Evolutionary conservation across 2,329 filamentous ascomycete species (phyloP).

Genomic region (Neurospora sp.): DNA sequence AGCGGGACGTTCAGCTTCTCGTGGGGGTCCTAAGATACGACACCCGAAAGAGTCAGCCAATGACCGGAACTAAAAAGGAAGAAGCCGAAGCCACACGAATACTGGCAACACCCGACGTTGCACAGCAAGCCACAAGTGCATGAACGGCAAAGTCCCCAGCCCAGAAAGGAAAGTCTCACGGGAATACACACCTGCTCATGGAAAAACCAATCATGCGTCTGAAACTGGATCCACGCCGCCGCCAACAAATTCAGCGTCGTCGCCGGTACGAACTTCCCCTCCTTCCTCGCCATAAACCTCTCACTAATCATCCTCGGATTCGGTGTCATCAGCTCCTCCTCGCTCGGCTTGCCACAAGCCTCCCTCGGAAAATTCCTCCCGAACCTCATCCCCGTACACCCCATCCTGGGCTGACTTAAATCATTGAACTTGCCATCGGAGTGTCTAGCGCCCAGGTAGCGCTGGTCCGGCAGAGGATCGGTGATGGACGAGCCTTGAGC

Average conservation of each 20-base stretch:
- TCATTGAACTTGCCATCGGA: constrained; percentile 36
- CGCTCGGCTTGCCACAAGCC: constrained; percentile 26
- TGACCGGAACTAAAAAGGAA: background rate
- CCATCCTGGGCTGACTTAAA: constrained; percentile 31
- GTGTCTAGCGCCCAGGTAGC: constrained; percentile 27
- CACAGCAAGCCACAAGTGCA: background rate
- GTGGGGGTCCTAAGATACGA: constrained; percentile 6
- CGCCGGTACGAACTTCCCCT: constrained; percentile 29
- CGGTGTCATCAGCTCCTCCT: constrained; percentile 32
- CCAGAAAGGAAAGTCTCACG: background rate
- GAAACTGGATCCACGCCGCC: constrained; percentile 41
- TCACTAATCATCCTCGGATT: constrained; percentile 34
- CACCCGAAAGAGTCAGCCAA: background rate
- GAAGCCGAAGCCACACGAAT: background rate
- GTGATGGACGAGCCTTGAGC: constrained; percentile 24
- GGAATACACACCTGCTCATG: constrained; percentile 17
- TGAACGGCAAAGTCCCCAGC: background rate
- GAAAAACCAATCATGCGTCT: constrained; percentile 33
- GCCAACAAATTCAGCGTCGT: constrained; percentile 35
- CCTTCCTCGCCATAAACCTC: constrained; percentile 30
- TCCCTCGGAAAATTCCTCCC: constrained; percentile 33
- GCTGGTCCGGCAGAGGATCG: constrained; percentile 21
- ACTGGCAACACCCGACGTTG: background rate
- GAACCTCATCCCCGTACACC: constrained; percentile 34
- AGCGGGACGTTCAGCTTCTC: constrained; percentile 25